phyloP scores from a whole-genome alignment of 805 yeast genomes.

The Ogataea zsoltii region DNA sequence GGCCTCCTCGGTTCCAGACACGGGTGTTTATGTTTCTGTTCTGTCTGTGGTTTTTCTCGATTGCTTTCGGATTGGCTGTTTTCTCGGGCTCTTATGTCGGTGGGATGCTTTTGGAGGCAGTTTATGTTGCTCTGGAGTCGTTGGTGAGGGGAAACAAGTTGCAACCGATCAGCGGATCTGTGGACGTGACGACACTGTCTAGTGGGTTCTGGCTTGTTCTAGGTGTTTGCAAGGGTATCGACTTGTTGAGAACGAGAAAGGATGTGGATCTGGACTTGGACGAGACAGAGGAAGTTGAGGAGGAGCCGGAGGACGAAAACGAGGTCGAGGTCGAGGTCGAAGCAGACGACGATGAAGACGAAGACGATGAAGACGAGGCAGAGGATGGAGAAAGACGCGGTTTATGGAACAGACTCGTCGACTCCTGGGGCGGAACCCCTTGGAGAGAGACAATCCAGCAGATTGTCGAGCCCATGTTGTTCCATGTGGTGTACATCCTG shows the following conservation, averaged over 20 bases:
- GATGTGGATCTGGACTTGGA: not conserved
- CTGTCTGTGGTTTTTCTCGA: conserved; percentile 47
- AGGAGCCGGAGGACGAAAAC: not conserved
- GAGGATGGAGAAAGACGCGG: not conserved
- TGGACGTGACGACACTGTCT: conserved; percentile 1
- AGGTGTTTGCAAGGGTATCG: not conserved
- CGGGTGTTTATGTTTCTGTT: conserved; percentile 54
- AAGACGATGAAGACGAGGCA: not conserved
- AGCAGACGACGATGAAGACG: not conserved
- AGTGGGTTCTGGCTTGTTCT: conserved; percentile 1
- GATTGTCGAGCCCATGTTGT: not conserved
- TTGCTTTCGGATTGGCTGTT: conserved; percentile 31
- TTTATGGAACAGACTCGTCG: not conserved
- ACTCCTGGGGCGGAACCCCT: not conserved
- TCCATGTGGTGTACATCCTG: not conserved
- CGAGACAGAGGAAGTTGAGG: not conserved
- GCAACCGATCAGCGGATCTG: not conserved
- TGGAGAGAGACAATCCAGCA: not conserved
- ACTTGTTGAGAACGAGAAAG: not conserved
- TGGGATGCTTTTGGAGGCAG: conserved; percentile 23
- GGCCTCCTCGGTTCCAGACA: conserved; percentile 73
- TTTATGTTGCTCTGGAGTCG: too few species aligned
- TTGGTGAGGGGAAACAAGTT: not conserved
- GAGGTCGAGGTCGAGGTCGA: conserved; percentile 2
- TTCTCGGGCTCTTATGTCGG: conserved; percentile 22